Percentiles rank a stretch among this genome's conserved stretches.
Evolutionary conservation across 2,329 filamentous ascomycete genomes (phyloP).

Genomic region (Elsinoe arachidis): DNA sequence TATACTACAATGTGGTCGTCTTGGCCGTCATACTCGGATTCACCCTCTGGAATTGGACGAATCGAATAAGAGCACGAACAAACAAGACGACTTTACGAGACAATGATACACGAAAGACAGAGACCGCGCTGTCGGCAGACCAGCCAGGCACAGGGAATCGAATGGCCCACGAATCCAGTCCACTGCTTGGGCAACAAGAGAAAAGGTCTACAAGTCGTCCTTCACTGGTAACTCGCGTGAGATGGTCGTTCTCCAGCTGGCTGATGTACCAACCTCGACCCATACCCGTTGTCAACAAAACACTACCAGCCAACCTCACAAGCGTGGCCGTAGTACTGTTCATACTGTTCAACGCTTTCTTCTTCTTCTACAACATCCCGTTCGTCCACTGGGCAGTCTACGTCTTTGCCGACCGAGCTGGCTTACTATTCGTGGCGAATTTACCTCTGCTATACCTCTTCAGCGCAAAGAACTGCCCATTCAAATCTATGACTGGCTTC

Average conservation of each 20-base stretch:
- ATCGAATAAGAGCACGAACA: constrained; percentile 20
- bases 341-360: constrained; percentile 49
- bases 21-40: constrained; percentile 30
- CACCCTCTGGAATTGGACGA: constrained; percentile 30
- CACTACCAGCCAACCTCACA: constrained; percentile 49
- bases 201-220: neutral
- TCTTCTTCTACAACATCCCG: constrained; percentile 46
- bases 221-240: neutral
- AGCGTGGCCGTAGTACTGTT: constrained; percentile 45
- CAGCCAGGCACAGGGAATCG: neutral
- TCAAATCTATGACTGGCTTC: constrained; percentile 52
- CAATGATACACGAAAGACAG: neutral
- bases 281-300: constrained; percentile 49
- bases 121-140: constrained; percentile 15
- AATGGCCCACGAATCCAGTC: constrained; percentile 23
- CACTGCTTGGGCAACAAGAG: constrained; percentile 24
- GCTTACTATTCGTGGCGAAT: constrained; percentile 45
- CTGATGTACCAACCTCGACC: constrained; percentile 51
- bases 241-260: constrained; percentile 16
- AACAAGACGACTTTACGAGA: constrained; percentile 7
- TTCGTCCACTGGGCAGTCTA: constrained; percentile 44
- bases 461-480: constrained; percentile 57
- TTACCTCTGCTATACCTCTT: constrained; percentile 52
- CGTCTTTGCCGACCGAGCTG: constrained; percentile 50
- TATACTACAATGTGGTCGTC: constrained; percentile 34